Evolutionary conservation across 352 stramenopile genomes (phyloP).

Genomic region (Plasmopara viticola): DNA sequence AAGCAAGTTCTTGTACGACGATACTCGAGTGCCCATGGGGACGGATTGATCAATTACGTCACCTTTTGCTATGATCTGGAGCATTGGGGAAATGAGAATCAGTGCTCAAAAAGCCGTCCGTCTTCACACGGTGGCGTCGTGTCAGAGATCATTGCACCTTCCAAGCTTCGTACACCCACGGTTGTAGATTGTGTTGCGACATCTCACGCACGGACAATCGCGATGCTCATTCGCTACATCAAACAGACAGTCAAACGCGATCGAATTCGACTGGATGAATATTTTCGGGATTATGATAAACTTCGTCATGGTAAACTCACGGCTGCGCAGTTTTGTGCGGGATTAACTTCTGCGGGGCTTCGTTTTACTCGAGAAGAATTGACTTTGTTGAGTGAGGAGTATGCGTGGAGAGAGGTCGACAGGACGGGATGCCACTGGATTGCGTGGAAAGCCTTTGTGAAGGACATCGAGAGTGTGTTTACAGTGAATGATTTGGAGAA

Average conservation of each 20-base stretch:
- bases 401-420: conserved; percentile 51
- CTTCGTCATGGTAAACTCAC: conserved; percentile 76
- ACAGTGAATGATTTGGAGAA: conserved; percentile 69
- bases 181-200: conserved; percentile 32
- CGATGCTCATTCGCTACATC: conserved; percentile 75
- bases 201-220: conserved; percentile 38
- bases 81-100: conserved; percentile 33
- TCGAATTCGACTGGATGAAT: conserved; percentile 75
- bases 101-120: conserved; percentile 23
- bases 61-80: conserved; percentile 81
- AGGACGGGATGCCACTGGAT: conserved; percentile 53
- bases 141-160: conserved; percentile 55
- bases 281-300: conserved; percentile 82
- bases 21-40: conserved; percentile 63
- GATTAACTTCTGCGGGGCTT: conserved; percentile 50
- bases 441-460: conserved; percentile 70
- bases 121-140: conserved; percentile 34
- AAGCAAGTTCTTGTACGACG: conserved; percentile 52
- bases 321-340: conserved; percentile 49
- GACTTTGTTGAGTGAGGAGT: conserved; percentile 44
- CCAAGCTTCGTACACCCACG: conserved; percentile 29
- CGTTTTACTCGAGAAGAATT: conserved; percentile 56
- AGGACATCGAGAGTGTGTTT: conserved; percentile 79
- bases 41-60: conserved; percentile 79
- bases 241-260: conserved; percentile 77